Evolutionary conservation across 108 stramenopile species (phyloP), one percentile per base, ranked within the genome.

Genomic region (Discostella stelligeroides): DNA sequence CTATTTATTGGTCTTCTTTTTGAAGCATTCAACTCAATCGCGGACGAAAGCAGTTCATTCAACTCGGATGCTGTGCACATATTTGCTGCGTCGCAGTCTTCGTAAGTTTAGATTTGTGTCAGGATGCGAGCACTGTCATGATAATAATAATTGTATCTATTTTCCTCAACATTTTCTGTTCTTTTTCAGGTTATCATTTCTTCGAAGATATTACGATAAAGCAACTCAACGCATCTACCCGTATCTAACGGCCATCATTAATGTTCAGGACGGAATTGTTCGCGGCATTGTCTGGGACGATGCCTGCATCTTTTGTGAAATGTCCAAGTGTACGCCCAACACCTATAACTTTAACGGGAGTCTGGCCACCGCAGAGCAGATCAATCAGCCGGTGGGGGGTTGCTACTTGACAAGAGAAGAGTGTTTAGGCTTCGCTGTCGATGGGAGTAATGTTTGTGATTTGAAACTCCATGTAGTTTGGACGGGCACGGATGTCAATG

Each of bases 211-310:
- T 62, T 82, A 80, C 59, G 77, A 90, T 58, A 37, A 28, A 21
- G 55, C 57, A 27, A 41, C 49, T 2, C 63, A 81, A n/a, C 45
- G 51, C 30, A 62, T 93, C 43, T 97, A 80, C 60, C 92, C 94
- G 11, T 75, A 81, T 49, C 80, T 95, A 63, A 97, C 94, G 3
- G 93, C 92, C 23, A 86, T 97, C 64, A 90, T 97, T 65, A 81
- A 86, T 68, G 94, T 95, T 68, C 66, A 90, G 41, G 70, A 91
- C 14, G 96, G 96, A 11, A 71, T 79, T 17, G 86, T 95, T 12
- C 70, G 63, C 0, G 94, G 95, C 24, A 90, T 97, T 42, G 78
- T 92, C 34, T 97, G 94, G 93, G 96, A 97, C 76, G 88, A 97
- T 73, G 92, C 91, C 23, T 95, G 93, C 60, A 73, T 91, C 45